Conservation (phyloP, 306 rosid species). For the Prosopis cineraria region DNA sequence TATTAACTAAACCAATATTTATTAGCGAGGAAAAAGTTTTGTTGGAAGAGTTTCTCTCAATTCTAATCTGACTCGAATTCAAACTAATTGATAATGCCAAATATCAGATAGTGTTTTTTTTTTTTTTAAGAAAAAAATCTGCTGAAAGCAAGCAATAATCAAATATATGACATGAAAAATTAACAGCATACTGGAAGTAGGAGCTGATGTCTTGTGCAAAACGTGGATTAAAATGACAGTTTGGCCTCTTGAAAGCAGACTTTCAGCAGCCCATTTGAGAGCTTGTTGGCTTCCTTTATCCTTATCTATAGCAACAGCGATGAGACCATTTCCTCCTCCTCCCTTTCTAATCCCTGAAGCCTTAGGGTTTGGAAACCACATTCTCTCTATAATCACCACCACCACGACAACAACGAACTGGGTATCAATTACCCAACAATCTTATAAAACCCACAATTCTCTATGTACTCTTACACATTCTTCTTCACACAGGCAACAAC, state of each 20-base stretch:
- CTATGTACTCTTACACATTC: neutral
- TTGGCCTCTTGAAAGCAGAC: slow-evolving; percentile 64
- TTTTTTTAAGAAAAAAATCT: no score
- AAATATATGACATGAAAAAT: neutral
- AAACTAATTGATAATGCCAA: neutral
- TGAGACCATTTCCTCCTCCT: slow-evolving; percentile 72
- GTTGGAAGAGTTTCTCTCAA: neutral
- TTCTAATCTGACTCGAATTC: neutral
- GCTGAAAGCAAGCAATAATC: neutral
- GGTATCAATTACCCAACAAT: neutral
- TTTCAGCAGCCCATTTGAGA: slow-evolving; percentile 87
- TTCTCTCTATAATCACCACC: slow-evolving; percentile 8
- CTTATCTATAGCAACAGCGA: slow-evolving; percentile 76
- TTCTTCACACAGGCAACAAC: neutral
- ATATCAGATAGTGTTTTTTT: neutral
- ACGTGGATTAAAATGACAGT: slow-evolving; percentile 76
- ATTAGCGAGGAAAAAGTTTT: no score
- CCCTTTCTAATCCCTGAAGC: slow-evolving; percentile 35
- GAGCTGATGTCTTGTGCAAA: slow-evolving; percentile 40
- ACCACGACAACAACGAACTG: neutral
- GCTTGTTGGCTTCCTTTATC: slow-evolving; percentile 87
- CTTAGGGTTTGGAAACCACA: slow-evolving; percentile 60
- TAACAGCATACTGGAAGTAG: slow-evolving; percentile 37
- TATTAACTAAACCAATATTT: no score
- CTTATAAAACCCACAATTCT: neutral